These are phyloP conservation scores for Pythium sp. DNA, from an alignment of 352 stramenopile genomes.

Conservation along the genomic window DNA sequence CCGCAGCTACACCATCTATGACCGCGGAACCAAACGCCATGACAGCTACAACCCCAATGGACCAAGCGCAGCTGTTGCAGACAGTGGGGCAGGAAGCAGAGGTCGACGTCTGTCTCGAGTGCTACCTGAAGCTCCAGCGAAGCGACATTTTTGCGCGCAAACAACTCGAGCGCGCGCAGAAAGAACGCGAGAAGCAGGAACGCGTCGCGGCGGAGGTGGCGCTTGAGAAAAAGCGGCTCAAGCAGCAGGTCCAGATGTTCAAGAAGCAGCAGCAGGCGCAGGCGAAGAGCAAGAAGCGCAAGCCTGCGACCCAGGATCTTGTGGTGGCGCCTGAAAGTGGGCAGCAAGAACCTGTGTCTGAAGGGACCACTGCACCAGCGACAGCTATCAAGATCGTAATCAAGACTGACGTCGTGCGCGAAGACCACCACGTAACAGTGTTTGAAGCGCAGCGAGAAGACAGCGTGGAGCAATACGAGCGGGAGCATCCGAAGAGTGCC, in stretches of 20 bases:
- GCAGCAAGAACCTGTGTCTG: background rate
- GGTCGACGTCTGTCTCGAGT: conserved; percentile 63
- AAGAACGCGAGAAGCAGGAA: conserved; percentile 32
- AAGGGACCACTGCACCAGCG: background rate
- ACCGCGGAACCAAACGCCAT: background rate
- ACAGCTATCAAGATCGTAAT: conserved; percentile 13
- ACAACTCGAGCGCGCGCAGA: conserved; percentile 31
- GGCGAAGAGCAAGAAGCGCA: conserved; percentile 41
- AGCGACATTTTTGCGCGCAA: conserved; percentile 66
- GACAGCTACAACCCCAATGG: background rate
- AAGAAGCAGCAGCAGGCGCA: conserved; percentile 68
- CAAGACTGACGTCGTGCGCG: conserved; percentile 7
- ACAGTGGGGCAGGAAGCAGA: conserved; percentile 16
- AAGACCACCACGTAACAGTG: background rate
- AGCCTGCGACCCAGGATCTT: conserved; percentile 18
- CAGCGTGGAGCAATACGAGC: background rate
- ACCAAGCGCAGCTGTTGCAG: conserved; percentile 5
- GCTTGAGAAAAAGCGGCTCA: conserved; percentile 43
- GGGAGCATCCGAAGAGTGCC: conserved; percentile 1
- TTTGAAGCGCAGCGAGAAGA: background rate
- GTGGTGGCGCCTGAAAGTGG: background rate
- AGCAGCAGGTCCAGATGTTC: conserved; percentile 43
- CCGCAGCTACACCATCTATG: background rate
- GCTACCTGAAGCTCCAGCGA: conserved; percentile 70
- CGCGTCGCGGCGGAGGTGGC: conserved; percentile 13